Evolutionary conservation across 805 yeast species (phyloP).

Genomic region (Yarrowia sp.): DNA sequence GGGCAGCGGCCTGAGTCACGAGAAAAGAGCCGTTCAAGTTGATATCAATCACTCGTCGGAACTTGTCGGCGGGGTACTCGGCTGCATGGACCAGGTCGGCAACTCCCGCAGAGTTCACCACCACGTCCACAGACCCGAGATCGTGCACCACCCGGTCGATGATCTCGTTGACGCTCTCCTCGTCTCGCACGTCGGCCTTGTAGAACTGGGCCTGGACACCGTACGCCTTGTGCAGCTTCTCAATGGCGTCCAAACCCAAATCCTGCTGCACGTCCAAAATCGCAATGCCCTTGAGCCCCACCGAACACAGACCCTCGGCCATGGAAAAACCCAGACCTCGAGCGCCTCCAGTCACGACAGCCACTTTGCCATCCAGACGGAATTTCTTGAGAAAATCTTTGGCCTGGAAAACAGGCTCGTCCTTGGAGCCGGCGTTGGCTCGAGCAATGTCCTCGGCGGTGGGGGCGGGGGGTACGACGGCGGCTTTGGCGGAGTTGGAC

Average conservation of each 20-base stretch:
- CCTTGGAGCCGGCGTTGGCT: constrained; percentile 38
- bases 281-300: constrained; percentile 54
- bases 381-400: constrained; percentile 44
- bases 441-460: constrained; percentile 42
- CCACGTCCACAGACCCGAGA: constrained; percentile 55
- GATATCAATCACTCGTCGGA: constrained; percentile 61
- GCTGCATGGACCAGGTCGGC: constrained; percentile 69
- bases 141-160: constrained; percentile 53
- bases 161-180: constrained; percentile 48
- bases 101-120: constrained; percentile 65
- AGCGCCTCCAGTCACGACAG: constrained; percentile 62
- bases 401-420: constrained; percentile 39
- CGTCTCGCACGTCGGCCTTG: constrained; percentile 62
- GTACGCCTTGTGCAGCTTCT: constrained; percentile 49
- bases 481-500: constrained; percentile 37
- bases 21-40: constrained; percentile 66
- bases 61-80: constrained; percentile 62
- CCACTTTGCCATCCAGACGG: constrained; percentile 60
- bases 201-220: constrained; percentile 62
- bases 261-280: constrained; percentile 58
- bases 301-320: constrained; percentile 59
- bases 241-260: constrained; percentile 61
- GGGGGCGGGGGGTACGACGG: constrained; percentile 44
- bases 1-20: constrained; percentile 64
- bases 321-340: constrained; percentile 63